Evolutionary conservation across 2,329 filamentous ascomycete genomes (phyloP), one percentile per base, ranked within the genome.

Genomic region (Colletotrichum spaethianum): DNA sequence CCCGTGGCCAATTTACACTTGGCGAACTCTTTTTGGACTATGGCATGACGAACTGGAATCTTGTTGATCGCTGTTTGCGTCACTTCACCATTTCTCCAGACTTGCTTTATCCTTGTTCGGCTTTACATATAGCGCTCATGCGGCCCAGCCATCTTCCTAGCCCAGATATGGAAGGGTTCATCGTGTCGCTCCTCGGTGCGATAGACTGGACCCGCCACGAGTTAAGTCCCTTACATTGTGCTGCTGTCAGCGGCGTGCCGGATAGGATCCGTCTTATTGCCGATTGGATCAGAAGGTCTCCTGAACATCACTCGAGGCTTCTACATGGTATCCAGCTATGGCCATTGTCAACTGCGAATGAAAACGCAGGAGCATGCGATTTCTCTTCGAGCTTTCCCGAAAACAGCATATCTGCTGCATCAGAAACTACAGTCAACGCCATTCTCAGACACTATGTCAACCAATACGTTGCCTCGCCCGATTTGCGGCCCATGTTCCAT

Each of bases 391-490:
- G 8, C 8, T 6, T 6, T 1, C 11, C 3, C 1, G 33, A 20
- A 16, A 26, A 26, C 1, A 16, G n/a, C 7, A 3, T 8, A 4
- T 11, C 44, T 7, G 44, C 14, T 33, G 44, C 7, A 18, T 4
- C 31, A 5, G 14, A 40, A n/a, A 7, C 23, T 14, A n/a, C 20
- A 16, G 23, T 26, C 14, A 16, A 67, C 14, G 55, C 23, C 5
- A 56, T 60, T n/a, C 4, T 67, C 16, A 60, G 14, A 16, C 31
- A 61, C 4, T 18, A 60, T 18, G n/a, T 67, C 31, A 67, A 67
- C 36, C 14, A 48, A 28, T 31, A 16, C 1, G 26, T 52, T 20
- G n/a, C 6, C n/a, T 23, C 42, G 18, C 28, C 38, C n/a, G 53
- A 61, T 40, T 20, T 60, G 16, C 31, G 18, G 20, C 46, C 44